Evolutionary conservation across 1,284 basidiomycete species (phyloP).

Genomic region (Quambalaria eucalypti): DNA sequence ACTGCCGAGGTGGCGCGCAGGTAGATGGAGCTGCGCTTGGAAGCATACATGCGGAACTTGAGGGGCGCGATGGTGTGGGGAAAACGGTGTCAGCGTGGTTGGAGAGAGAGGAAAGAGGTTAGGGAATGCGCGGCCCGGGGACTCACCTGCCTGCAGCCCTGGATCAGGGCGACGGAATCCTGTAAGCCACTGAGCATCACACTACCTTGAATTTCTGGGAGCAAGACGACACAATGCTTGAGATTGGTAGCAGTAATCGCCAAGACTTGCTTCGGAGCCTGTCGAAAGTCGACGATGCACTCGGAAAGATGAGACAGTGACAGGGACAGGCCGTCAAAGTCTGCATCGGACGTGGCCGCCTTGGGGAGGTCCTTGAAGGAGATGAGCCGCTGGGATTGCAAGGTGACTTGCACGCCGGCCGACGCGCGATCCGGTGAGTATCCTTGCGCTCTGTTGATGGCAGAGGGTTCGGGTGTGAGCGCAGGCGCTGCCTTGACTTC

Average conservation of each 20-base stretch:
- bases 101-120: no score
- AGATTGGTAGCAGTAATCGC: not conserved
- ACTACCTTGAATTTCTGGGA: not conserved
- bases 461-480: no score
- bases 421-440: not conserved
- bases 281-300: constrained; percentile 1
- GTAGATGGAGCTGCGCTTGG: not conserved
- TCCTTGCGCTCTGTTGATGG: no score
- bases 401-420: not conserved
- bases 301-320: not conserved
- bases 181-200: not conserved
- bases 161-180: not conserved
- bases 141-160: not conserved
- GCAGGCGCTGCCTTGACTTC: no score
- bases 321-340: not conserved
- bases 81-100: not conserved
- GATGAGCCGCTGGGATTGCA: not conserved
- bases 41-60: not conserved
- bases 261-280: not conserved
- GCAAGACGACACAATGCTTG: not conserved
- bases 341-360: not conserved
- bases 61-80: not conserved
- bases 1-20: not conserved
- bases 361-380: not conserved
- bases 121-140: no score